Percentiles rank a stretch among this genome's conserved stretches.
phyloP scores from a whole-genome alignment of 2,329 filamentous ascomycete species.

The Ascochyta rabiei region DNA sequence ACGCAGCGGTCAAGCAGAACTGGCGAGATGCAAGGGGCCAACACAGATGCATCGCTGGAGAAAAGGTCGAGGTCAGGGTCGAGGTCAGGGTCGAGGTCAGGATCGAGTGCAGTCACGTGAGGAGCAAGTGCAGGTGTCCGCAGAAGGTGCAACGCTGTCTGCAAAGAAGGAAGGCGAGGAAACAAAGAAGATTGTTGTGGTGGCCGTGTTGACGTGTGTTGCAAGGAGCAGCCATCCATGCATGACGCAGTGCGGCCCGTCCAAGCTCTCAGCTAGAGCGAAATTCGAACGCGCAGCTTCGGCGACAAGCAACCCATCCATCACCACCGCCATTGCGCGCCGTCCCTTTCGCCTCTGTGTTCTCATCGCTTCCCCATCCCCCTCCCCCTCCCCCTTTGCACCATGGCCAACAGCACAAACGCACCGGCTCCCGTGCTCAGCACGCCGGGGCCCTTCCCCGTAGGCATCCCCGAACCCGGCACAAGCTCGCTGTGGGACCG shows the following conservation, averaged over 20 bases:
- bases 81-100: too few relatives aligned
- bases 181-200: background rate
- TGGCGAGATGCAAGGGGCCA: background rate
- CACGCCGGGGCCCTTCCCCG: conserved; percentile 44
- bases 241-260: conserved; percentile 17
- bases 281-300: conserved; percentile 17
- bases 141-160: background rate
- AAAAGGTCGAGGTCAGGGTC: too few relatives aligned
- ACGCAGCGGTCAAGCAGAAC: background rate
- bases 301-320: conserved; percentile 2
- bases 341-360: conserved; percentile 5
- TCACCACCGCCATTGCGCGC: conserved; percentile 27
- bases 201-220: conserved; percentile 14
- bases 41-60: background rate
- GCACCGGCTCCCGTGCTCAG: conserved; percentile 36
- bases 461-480: conserved; percentile 50
- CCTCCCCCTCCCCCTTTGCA: conserved; percentile 13
- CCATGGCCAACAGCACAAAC: conserved; percentile 41
- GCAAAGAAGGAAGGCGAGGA: too few relatives aligned
- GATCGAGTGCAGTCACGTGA: conserved; percentile 9
- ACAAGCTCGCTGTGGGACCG: conserved; percentile 85
- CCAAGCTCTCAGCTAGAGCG: conserved; percentile 14
- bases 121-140: background rate
- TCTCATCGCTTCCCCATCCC: conserved; percentile 11
- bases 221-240: conserved; percentile 6